Percentiles rank a stretch among this genome's conserved stretches.
Conservation (phyloP, 2,329 filamentous ascomycete genomes). For the Botryotinia narcissicola region DNA sequence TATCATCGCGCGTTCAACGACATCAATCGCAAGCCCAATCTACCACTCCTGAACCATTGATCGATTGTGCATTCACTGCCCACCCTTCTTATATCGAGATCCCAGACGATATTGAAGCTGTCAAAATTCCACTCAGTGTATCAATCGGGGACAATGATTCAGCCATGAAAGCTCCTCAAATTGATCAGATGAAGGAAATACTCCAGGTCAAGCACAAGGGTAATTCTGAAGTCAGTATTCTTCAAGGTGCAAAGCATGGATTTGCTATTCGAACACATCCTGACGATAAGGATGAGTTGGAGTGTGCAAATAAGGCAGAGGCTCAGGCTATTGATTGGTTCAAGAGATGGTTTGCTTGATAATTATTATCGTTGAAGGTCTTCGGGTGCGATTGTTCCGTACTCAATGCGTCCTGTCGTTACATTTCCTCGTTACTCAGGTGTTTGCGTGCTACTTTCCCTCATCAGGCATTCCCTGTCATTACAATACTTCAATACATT, state of each 20-base stretch:
- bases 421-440: not conserved
- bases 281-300: slow-evolving; percentile 38
- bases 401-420: not conserved
- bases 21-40: slow-evolving; percentile 23
- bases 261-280: slow-evolving; percentile 42
- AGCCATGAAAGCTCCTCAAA: slow-evolving; percentile 37
- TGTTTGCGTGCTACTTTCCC: not conserved
- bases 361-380: not conserved
- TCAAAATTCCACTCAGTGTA: slow-evolving; percentile 47
- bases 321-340: slow-evolving; percentile 43
- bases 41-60: slow-evolving; percentile 35
- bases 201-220: slow-evolving; percentile 35
- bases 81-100: slow-evolving; percentile 52
- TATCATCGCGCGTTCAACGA: slow-evolving; percentile 28
- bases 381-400: not conserved
- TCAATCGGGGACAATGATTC: slow-evolving; percentile 48
- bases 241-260: slow-evolving; percentile 43
- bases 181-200: slow-evolving; percentile 33
- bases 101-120: slow-evolving; percentile 41
- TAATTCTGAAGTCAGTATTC: slow-evolving; percentile 38
- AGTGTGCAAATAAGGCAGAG: slow-evolving; percentile 38
- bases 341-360: slow-evolving; percentile 25
- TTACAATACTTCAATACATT: not conserved
- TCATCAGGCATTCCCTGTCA: not conserved
- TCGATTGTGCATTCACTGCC: slow-evolving; percentile 52